Evolutionary conservation across 1,284 basidiomycete genomes (phyloP).

Genomic region (Marasmius tenuissimus): DNA sequence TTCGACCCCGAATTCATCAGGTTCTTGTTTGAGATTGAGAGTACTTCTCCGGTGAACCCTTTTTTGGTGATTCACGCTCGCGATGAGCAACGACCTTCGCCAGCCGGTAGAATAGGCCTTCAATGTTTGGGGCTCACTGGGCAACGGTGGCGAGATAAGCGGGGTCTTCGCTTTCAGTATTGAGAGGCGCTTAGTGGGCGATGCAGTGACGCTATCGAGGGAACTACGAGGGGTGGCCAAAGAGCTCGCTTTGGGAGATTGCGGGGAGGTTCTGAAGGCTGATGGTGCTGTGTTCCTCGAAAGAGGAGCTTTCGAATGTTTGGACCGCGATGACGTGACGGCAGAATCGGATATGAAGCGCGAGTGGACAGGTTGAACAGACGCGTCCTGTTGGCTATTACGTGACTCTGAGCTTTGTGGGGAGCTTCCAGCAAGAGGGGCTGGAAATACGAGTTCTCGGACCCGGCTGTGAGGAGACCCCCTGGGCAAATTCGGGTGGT

Average conservation of each 20-base stretch:
- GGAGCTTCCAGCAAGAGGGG: conserved; percentile 47
- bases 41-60: background rate
- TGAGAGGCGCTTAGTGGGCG: conserved; percentile 2
- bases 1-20: background rate
- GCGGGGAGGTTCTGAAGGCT: conserved; percentile 15
- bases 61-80: background rate
- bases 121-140: conserved; percentile 50
- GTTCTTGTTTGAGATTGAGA: background rate
- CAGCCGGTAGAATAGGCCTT: conserved; percentile 53
- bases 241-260: background rate
- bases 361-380: background rate
- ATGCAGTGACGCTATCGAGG: background rate
- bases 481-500: background rate
- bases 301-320: background rate
- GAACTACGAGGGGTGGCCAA: background rate
- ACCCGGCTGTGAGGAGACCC: conserved; percentile 25
- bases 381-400: background rate
- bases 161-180: conserved; percentile 10
- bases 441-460: conserved; percentile 68
- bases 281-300: conserved; percentile 5
- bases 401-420: background rate
- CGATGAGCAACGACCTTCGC: conserved; percentile 34
- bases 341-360: background rate
- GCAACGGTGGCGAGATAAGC: conserved; percentile 42
- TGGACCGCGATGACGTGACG: background rate